These are phyloP conservation scores for Phialemonium atrogriseum DNA, from an alignment of 2,329 filamentous ascomycete species.

Conservation along the genomic window DNA sequence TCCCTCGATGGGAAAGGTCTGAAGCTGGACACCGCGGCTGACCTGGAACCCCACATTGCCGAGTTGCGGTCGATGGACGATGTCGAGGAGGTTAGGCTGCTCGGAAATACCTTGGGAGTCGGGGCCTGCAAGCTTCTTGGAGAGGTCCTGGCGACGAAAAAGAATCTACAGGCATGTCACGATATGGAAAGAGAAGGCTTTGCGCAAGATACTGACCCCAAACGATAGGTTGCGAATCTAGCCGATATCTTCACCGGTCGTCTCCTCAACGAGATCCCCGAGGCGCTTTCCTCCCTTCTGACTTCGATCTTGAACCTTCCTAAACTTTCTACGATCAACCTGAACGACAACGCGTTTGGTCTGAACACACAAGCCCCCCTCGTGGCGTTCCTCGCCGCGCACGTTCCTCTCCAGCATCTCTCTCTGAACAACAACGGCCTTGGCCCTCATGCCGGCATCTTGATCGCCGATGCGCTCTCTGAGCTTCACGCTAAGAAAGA, in stretches of 20 bases:
- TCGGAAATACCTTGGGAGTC: constrained; percentile 89
- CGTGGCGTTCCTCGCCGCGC: constrained; percentile 80
- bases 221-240: constrained; percentile 64
- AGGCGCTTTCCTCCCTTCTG: constrained; percentile 76
- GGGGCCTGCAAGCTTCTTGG: constrained; percentile 81
- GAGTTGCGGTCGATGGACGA: constrained; percentile 62
- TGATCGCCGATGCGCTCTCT: constrained; percentile 81
- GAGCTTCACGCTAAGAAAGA: constrained; percentile 79
- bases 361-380: constrained; percentile 90
- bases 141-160: constrained; percentile 75
- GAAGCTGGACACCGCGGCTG: constrained; percentile 82
- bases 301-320: constrained; percentile 79
- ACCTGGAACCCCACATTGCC: constrained; percentile 78
- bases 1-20: constrained; percentile 86
- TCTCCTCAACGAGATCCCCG: constrained; percentile 86
- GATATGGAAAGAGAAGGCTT: constrained; percentile 2
- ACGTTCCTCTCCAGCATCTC: constrained; percentile 85
- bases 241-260: constrained; percentile 97
- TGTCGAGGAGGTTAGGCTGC: constrained; percentile 76
- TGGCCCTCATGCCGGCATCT: constrained; percentile 80
- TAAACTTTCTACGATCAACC: constrained; percentile 81
- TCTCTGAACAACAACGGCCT: constrained; percentile 98
- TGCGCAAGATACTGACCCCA: constrained; percentile 1
- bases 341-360: constrained; percentile 97
- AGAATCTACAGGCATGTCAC: constrained; percentile 59